Evolutionary conservation across 2,329 filamentous ascomycete species (phyloP).

Genomic region (Pseudonectria buxi): DNA sequence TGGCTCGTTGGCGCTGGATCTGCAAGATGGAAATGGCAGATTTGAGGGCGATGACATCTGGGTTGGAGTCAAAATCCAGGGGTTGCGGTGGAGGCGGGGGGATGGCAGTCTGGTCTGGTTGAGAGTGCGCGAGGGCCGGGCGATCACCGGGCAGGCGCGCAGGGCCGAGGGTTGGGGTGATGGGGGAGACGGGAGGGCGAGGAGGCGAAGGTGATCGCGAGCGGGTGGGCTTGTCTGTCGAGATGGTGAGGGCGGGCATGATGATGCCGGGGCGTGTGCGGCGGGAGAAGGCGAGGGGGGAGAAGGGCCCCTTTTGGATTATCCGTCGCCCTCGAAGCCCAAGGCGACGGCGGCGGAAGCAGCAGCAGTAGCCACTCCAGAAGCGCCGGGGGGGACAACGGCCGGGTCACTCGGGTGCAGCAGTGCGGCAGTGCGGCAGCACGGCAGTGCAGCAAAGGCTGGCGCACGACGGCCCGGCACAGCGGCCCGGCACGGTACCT

Average conservation of each 20-base stretch:
- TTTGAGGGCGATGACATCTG: conserved; percentile 80
- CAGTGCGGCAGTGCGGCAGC: too few relatives aligned
- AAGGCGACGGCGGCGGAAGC: neutral
- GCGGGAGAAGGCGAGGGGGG: neutral
- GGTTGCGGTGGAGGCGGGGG: conserved; percentile 43
- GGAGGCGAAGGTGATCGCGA: conserved; percentile 37
- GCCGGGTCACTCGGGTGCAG: too few relatives aligned
- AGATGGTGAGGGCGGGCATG: conserved; percentile 28
- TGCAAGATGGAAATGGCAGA: conserved; percentile 82
- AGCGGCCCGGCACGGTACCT: too few relatives aligned
- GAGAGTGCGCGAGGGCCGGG: conserved; percentile 39
- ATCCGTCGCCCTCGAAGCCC: neutral
- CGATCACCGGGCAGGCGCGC: conserved; percentile 26
- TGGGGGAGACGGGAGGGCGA: conserved; percentile 47
- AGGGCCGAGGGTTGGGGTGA: conserved; percentile 43
- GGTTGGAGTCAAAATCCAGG: conserved; percentile 59
- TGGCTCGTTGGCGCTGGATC: conserved; percentile 72
- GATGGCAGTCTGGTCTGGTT: conserved; percentile 34
- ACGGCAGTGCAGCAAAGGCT: too few relatives aligned
- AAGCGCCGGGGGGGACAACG: too few relatives aligned
- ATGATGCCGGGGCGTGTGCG: conserved; percentile 1
- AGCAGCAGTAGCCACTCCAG: too few relatives aligned
- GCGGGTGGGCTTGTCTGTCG: conserved; percentile 20
- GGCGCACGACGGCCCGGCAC: too few relatives aligned
- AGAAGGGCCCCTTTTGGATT: neutral